Conservation (phyloP, 192 early-diverging fungal genomes). For the Chytriomyces sp. region DNA sequence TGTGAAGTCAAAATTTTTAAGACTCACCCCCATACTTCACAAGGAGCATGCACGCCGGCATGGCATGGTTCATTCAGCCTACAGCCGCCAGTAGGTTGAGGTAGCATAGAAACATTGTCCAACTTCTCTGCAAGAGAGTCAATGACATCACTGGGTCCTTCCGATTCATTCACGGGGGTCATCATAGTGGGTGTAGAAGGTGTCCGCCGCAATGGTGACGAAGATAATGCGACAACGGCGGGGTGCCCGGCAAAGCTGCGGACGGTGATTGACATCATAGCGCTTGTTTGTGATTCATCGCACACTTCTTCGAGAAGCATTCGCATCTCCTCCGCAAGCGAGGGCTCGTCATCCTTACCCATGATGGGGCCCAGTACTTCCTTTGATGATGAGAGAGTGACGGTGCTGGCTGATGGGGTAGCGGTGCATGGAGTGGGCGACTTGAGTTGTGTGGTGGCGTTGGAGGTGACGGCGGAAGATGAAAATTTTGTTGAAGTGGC, state of each 20-base stretch:
- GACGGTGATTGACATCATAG: conserved; percentile 28
- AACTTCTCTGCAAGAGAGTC: not conserved
- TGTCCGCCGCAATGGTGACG: too few species aligned
- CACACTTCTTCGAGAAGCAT: conserved; percentile 2
- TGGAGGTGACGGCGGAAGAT: not conserved
- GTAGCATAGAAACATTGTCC: not conserved
- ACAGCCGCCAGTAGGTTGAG: not conserved
- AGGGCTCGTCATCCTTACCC: conserved; percentile 23
- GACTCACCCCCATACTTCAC: not conserved
- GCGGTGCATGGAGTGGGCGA: not conserved
- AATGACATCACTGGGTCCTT: not conserved
- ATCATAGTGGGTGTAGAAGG: not conserved
- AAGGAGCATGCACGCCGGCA: conserved; percentile 1
- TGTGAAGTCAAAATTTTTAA: not conserved
- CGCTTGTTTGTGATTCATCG: conserved; percentile 4
- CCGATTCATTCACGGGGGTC: not conserved
- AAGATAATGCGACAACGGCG: too few species aligned
- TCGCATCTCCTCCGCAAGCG: conserved; percentile 21
- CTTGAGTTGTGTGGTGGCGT: not conserved
- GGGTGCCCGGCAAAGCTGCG: conserved; percentile 11
- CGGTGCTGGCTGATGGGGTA: not conserved
- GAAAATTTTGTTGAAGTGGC: too few species aligned
- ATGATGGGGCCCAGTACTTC: conserved; percentile 15
- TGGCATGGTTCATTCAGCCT: not conserved
- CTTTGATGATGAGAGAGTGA: not conserved